Evolutionary conservation across 2,329 filamentous ascomycete genomes (phyloP), one percentile per base, ranked within the genome.

Genomic region (Scleromitrula shiraiana): DNA sequence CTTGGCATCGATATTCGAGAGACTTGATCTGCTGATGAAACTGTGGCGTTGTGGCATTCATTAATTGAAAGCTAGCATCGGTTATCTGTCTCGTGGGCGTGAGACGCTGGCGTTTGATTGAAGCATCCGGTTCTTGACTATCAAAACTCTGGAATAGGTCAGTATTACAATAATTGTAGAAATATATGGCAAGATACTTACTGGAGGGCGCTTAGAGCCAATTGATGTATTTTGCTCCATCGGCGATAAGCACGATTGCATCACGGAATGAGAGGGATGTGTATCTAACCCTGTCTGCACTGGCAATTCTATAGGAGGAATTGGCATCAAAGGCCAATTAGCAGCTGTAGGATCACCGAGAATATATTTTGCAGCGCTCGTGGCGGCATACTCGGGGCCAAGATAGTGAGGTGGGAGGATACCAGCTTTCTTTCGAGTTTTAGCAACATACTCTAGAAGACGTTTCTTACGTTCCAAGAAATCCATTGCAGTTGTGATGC

Each of bases 1-100:
- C 72, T 24, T 71, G 68, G 14, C 74, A 59, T 41, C 75, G 70
- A 17, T 58, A 60, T 46, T 77, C 70, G 0, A 77, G 65, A 2
- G 61, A 64, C 27, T 67, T 58, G 26, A 75, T 70, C 1, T 71
- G 62, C 14, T 65, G 62, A 26, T 69, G 67, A 27, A 71, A 67
- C 37, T 68, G 59, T 0, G 55, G 52, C 23, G 69, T 66, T 15
- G 60, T 58, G 20, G 62, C 61, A n/a, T 57, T 55, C 39, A 42
- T 55, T 6, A 14, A n/a, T n/a, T 45, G 36, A 1, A 15, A 15
- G 7, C 32, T 37, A n/a, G 27, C 27, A 3, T 46, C 36, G n/a
- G 26, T 40, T 12, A 19, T 15, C 6, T 46, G 44, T 19, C 37
- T 47, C 5, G 38, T 41, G 10, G 45, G 45, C 27, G 29, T 47